Conservation (phyloP, 805 yeast genomes). For the Candida andamanensis region DNA sequence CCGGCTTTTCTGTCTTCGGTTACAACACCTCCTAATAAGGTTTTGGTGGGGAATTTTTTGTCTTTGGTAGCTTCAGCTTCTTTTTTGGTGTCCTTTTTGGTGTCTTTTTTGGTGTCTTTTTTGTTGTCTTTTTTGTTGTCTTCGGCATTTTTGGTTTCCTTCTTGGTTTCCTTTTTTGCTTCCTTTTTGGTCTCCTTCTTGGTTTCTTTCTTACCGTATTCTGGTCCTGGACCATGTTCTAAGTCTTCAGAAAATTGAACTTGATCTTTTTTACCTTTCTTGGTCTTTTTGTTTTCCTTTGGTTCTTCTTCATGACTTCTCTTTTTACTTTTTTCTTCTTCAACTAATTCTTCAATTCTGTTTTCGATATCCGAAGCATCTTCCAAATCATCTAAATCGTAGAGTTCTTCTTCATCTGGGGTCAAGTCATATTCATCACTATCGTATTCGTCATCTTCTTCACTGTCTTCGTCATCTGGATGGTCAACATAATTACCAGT, state of each 20-base stretch:
- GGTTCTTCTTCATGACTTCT: slow-evolving; percentile 30
- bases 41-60: slow-evolving; percentile 63
- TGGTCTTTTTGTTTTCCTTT: slow-evolving; percentile 26
- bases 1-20: slow-evolving; percentile 91
- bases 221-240: slow-evolving; percentile 84
- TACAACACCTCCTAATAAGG: slow-evolving; percentile 87
- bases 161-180: slow-evolving; percentile 22
- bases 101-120: slow-evolving; percentile 23
- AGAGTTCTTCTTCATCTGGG: slow-evolving; percentile 74
- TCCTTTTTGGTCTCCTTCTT: slow-evolving; percentile 22
- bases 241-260: slow-evolving; percentile 87
- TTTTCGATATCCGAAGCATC: slow-evolving; percentile 66
- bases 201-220: slow-evolving; percentile 25
- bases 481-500: slow-evolving; percentile 95
- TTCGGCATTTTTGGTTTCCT: slow-evolving; percentile 21
- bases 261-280: slow-evolving; percentile 46
- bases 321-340: slow-evolving; percentile 45
- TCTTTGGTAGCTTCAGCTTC: slow-evolving; percentile 16
- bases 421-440: slow-evolving; percentile 59
- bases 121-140: slow-evolving; percentile 20
- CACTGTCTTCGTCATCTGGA: slow-evolving; percentile 75
- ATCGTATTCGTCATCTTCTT: slow-evolving; percentile 40
- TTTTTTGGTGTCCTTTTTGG: slow-evolving; percentile 20
- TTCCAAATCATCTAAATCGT: slow-evolving; percentile 61
- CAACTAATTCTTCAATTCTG: slow-evolving; percentile 70